Evolutionary conservation across 345 rosid species (phyloP).

Genomic region (Leavenworthia alabamica): DNA sequence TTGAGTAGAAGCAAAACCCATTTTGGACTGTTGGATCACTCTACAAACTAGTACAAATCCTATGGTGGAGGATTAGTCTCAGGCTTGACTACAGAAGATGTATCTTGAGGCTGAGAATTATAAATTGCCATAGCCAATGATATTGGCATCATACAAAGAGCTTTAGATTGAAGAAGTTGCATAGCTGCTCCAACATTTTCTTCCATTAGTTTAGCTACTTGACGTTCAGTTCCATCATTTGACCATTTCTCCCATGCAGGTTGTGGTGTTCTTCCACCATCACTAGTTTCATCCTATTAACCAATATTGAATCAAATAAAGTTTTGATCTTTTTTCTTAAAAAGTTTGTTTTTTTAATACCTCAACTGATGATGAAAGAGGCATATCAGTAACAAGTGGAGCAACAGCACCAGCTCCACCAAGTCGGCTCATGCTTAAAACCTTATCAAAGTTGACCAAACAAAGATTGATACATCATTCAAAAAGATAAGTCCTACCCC

Average conservation of each 20-base stretch:
- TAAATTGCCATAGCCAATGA: constrained; percentile 89
- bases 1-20: constrained; percentile 25
- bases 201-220: constrained; percentile 97
- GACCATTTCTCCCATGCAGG: constrained; percentile 99
- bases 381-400: constrained; percentile 92
- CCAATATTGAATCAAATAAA: constrained; percentile 1
- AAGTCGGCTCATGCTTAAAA: constrained; percentile 96
- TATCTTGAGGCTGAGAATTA: constrained; percentile 74
- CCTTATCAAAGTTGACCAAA: constrained; percentile 57
- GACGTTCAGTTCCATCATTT: constrained; percentile 84
- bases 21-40: constrained; percentile 34
- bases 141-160: constrained; percentile 98
- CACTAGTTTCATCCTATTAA: constrained; percentile 70
- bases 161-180: constrained; percentile 97
- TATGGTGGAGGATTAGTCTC: constrained; percentile 68
- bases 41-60: constrained; percentile 28
- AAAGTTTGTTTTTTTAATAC: constrained; percentile 44
- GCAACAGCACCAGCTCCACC: constrained; percentile 99
- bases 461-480: constrained; percentile 3
- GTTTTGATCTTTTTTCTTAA: not conserved
- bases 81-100: constrained; percentile 66
- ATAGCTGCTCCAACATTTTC: constrained; percentile 95
- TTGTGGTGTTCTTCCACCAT: constrained; percentile 73
- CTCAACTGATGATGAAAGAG: constrained; percentile 81
- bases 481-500: constrained; percentile 21